Conservation (phyloP, 257 asterid species). For the Marsdenia floribunda region DNA sequence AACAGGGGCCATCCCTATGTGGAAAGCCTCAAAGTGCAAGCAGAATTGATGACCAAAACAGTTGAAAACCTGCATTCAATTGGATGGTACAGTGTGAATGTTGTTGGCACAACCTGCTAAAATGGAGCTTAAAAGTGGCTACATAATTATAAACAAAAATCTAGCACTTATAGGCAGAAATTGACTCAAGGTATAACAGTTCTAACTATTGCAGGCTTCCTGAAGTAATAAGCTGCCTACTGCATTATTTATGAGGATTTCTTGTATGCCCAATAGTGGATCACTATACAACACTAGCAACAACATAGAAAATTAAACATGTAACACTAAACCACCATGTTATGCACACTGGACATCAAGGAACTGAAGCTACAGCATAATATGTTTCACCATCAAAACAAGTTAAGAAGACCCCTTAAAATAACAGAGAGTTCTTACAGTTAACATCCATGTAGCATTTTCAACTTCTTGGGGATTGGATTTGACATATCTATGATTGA, state of each 20-base stretch:
- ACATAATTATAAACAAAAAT: not conserved
- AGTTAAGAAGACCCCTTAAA: not conserved
- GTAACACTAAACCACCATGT: not conserved
- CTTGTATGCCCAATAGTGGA: not conserved
- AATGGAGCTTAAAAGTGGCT: not conserved
- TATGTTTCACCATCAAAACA: not conserved
- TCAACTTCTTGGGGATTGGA: slow-evolving; percentile 39
- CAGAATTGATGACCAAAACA: slow-evolving; percentile 39
- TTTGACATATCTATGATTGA: slow-evolving; percentile 45
- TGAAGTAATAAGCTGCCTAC: not conserved
- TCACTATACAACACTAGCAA: no score
- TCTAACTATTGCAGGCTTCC: not conserved
- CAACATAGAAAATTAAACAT: not conserved
- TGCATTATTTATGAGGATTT: not conserved
- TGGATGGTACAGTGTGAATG: not conserved
- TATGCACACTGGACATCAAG: not conserved
- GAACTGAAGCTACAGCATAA: slow-evolving; percentile 2
- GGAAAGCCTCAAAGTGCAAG: slow-evolving; percentile 37
- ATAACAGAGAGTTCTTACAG: slow-evolving; percentile 22
- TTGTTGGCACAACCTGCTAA: not conserved
- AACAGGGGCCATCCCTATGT: slow-evolving; percentile 32
- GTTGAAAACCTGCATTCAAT: slow-evolving; percentile 29
- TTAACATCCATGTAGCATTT: slow-evolving; percentile 43
- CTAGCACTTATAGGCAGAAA: not conserved
- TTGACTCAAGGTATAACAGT: not conserved